phyloP scores from a whole-genome alignment of 352 stramenopile species.

The Halophytophthora polymorphica region DNA sequence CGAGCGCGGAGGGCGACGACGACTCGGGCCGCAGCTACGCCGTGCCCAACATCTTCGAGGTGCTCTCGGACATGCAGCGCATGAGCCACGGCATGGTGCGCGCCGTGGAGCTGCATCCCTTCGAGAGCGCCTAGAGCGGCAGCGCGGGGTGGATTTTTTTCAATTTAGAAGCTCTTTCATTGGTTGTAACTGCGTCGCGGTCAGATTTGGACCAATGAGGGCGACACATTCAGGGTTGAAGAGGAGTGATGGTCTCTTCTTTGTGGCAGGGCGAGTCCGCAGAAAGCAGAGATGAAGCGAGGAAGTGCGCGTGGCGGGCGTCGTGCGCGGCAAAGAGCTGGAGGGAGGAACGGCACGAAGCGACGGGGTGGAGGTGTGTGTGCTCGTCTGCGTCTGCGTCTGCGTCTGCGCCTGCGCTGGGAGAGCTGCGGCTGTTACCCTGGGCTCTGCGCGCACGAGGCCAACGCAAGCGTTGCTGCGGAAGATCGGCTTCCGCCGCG shows the following conservation, averaged over 20 bases:
- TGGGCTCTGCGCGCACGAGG: no score
- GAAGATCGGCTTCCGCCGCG: no score
- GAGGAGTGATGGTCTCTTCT: background rate
- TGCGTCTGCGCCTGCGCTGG: no score
- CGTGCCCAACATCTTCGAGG: slow-evolving; percentile 76
- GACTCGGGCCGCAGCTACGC: slow-evolving; percentile 35
- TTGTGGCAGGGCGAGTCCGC: background rate
- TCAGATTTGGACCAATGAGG: no score
- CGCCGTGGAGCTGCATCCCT: slow-evolving; percentile 50
- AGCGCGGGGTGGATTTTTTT: slow-evolving; percentile 18
- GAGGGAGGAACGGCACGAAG: no score
- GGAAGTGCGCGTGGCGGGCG: background rate
- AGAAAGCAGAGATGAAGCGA: background rate
- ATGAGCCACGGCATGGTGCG: slow-evolving; percentile 64
- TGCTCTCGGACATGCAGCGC: slow-evolving; percentile 71
- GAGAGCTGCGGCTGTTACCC: no score
- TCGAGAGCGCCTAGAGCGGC: slow-evolving; percentile 45
- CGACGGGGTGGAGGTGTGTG: no score
- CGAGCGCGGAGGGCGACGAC: slow-evolving; percentile 15
- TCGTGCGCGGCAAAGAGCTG: no score
- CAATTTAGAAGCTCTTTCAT: slow-evolving; percentile 27
- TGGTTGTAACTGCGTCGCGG: background rate
- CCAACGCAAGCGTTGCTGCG: no score
- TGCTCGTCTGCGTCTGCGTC: no score
- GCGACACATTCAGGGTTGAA: background rate